Conservation (phyloP, 2,329 filamentous ascomycete species). For the Zymoseptoria passerinii region DNA sequence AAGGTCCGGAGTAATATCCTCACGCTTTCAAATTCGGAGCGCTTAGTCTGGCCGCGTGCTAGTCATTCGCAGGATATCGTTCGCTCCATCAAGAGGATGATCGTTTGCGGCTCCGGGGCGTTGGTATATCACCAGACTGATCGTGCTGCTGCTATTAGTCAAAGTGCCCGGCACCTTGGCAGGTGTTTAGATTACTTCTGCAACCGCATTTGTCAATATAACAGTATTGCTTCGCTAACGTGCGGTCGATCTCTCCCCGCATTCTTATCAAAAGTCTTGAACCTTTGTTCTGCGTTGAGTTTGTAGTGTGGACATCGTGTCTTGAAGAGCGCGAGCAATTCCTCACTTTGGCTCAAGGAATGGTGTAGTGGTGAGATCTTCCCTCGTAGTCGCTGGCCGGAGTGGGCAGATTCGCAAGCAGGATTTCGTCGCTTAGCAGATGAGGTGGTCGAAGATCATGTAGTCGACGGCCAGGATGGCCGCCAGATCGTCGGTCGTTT, state of each 20-base stretch:
- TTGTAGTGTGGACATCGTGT: constrained; percentile 30
- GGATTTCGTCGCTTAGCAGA: constrained; percentile 39
- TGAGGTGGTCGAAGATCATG: constrained; percentile 50
- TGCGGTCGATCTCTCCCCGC: background rate
- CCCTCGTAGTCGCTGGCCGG: background rate
- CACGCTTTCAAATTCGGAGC: background rate
- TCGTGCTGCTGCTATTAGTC: background rate
- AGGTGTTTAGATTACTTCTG: background rate
- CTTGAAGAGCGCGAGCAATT: constrained; percentile 38
- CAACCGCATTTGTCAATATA: background rate
- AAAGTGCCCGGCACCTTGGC: background rate
- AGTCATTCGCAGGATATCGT: background rate
- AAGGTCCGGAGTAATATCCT: background rate
- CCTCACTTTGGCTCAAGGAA: constrained; percentile 26
- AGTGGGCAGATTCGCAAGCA: constrained; percentile 24
- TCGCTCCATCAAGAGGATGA: background rate
- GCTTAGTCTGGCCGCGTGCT: background rate
- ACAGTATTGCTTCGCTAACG: background rate
- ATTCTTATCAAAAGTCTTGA: constrained; percentile 15
- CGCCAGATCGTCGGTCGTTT: constrained; percentile 23
- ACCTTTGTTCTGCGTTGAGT: constrained; percentile 34
- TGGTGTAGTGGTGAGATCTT: constrained; percentile 1
- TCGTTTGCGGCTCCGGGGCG: background rate
- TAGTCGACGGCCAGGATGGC: constrained; percentile 43
- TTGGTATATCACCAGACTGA: background rate